Conservation (phyloP, 1,139 yeast species). For the Saccharomyces hybrid region DNA sequence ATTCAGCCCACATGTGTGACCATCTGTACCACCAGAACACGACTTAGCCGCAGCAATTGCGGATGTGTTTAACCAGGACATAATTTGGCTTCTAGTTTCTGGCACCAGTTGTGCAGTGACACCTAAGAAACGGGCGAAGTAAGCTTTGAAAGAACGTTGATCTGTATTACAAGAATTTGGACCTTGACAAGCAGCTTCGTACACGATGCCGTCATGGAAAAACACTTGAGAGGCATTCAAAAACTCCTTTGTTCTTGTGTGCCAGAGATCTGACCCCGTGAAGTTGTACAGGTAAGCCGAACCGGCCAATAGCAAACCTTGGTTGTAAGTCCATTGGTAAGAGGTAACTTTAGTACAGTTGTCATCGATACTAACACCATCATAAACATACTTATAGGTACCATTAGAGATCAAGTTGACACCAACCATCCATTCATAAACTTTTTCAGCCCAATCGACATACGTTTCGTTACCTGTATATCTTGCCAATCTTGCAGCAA, state of each 20-base stretch:
- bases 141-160: slow-evolving; percentile 85
- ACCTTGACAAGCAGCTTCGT: slow-evolving; percentile 76
- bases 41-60: slow-evolving; percentile 76
- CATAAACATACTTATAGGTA: slow-evolving; percentile 52
- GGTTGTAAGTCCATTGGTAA: slow-evolving; percentile 82
- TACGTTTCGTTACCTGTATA: slow-evolving; percentile 70
- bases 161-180: slow-evolving; percentile 65
- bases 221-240: slow-evolving; percentile 52
- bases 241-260: slow-evolving; percentile 46
- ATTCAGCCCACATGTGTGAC: slow-evolving; percentile 80
- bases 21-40: slow-evolving; percentile 82
- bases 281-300: slow-evolving; percentile 73
- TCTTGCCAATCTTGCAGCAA: slow-evolving; percentile 81
- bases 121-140: slow-evolving; percentile 67
- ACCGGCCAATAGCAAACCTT: slow-evolving; percentile 74
- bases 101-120: slow-evolving; percentile 70
- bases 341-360: slow-evolving; percentile 56
- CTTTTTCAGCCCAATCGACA: slow-evolving; percentile 68
- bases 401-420: slow-evolving; percentile 47
- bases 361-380: slow-evolving; percentile 62
- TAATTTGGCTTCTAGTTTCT: slow-evolving; percentile 45
- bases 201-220: slow-evolving; percentile 53
- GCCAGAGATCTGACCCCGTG: slow-evolving; percentile 66
- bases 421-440: slow-evolving; percentile 75
- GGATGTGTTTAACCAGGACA: slow-evolving; percentile 47